Percentiles rank a stretch among this genome's conserved stretches.
Conservation (phyloP, 495 filamentous ascomycete species). For the Penicillium pancosmium region DNA sequence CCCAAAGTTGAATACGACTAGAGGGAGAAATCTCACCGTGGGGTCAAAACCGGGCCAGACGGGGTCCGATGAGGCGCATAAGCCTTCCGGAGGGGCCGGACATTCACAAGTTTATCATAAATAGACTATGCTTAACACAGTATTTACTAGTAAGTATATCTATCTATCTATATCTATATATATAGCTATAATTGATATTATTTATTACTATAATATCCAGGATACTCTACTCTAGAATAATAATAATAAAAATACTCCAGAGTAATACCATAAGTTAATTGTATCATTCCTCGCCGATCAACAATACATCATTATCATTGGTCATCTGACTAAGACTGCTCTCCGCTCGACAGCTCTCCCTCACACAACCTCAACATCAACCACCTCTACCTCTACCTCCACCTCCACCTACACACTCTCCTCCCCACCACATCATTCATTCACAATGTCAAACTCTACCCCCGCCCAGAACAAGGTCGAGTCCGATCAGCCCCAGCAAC, state of each 20-base stretch:
- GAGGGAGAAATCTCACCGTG: not conserved
- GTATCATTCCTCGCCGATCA: conserved; percentile 10
- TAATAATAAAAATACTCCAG: no score
- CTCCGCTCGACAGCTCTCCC: conserved; percentile 5
- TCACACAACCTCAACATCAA: conserved; percentile 3
- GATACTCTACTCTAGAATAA: no score
- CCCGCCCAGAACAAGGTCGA: conserved; percentile 41
- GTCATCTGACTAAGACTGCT: conserved; percentile 19
- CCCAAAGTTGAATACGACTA: not conserved
- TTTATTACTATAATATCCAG: not conserved
- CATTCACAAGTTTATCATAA: not conserved
- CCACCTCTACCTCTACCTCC: no score
- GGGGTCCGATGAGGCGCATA: not conserved
- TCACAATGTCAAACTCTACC: conserved; percentile 48
- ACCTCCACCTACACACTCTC: conserved; percentile 11
- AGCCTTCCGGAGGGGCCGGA: not conserved
- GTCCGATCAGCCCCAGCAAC: conserved; percentile 51
- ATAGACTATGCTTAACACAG: not conserved
- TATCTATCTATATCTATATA: not conserved
- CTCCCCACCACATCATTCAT: not conserved
- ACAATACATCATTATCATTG: conserved; percentile 5
- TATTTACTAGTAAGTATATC: not conserved
- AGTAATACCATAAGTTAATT: no score
- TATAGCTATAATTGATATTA: no score
- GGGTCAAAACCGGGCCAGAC: conserved; percentile 6